Evolutionary conservation across 306 rosid species (phyloP).

Genomic region (Cicer pinnatifidum): DNA sequence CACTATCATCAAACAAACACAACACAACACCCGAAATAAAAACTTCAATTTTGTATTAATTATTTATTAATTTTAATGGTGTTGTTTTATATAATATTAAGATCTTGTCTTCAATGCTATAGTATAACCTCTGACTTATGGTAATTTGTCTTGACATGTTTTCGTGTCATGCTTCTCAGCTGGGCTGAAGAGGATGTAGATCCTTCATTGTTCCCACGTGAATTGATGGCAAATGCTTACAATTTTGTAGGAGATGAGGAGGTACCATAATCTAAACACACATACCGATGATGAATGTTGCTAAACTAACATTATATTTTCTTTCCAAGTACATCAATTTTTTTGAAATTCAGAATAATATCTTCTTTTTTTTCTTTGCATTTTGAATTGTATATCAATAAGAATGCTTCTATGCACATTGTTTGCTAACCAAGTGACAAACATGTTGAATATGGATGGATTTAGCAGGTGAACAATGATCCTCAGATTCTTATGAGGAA

Average conservation of each 20-base stretch:
- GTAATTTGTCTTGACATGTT: conserved; percentile 6
- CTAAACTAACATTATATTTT: not conserved
- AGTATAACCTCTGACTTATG: not conserved
- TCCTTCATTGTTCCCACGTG: conserved; percentile 85
- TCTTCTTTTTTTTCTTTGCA: not conserved
- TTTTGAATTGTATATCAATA: not conserved
- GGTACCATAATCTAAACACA: conserved; percentile 53
- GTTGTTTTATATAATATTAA: conserved; percentile 33
- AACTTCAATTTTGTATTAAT: not conserved
- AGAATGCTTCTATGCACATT: conserved; percentile 30
- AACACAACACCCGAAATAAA: not conserved
- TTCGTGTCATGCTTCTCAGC: conserved; percentile 51
- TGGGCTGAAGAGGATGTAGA: conserved; percentile 94
- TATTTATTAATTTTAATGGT: not conserved
- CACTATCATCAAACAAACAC: not conserved
- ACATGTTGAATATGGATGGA: conserved; percentile 36
- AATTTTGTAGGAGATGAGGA: conserved; percentile 63
- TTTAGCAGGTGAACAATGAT: conserved; percentile 72
- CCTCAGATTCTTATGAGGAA: conserved; percentile 80
- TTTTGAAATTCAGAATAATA: not conserved
- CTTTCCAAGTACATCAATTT: not conserved
- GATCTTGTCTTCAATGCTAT: not conserved
- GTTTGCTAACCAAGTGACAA: conserved; percentile 41
- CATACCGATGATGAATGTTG: conserved; percentile 5
- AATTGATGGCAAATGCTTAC: conserved; percentile 73